Conservation (phyloP, 257 asterid genomes). For the Scutellaria galericulata region DNA sequence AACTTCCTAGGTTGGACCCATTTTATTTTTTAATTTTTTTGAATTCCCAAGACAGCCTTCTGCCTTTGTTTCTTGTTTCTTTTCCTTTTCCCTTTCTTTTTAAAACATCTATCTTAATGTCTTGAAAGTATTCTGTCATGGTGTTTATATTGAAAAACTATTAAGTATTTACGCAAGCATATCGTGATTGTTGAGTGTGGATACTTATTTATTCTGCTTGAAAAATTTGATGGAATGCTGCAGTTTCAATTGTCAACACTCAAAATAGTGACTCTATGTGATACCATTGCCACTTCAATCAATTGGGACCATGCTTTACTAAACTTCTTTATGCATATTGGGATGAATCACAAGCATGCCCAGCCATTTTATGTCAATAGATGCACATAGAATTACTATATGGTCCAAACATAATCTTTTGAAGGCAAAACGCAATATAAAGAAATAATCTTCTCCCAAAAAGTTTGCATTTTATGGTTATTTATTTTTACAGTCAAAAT, state of each 20-base stretch:
- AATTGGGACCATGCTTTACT: not conserved
- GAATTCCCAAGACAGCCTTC: conserved; percentile 21
- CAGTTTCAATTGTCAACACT: not conserved
- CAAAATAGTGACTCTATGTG: conserved; percentile 12
- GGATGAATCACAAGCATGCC: conserved; percentile 10
- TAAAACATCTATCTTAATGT: not conserved
- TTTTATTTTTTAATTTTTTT: not conserved
- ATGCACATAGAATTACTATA: not conserved
- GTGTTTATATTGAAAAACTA: conserved; percentile 17
- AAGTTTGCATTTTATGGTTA: not conserved
- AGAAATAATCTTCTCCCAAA: not conserved
- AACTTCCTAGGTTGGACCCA: not conserved
- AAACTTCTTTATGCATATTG: not conserved
- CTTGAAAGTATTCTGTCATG: not conserved
- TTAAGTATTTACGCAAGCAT: not conserved
- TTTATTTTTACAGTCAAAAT: not conserved
- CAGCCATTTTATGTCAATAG: not conserved
- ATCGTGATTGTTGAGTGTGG: not conserved
- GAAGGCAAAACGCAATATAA: not conserved
- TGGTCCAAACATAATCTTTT: not conserved
- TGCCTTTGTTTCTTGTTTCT: not conserved
- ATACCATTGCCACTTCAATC: conserved; percentile 16
- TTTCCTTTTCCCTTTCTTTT: not conserved
- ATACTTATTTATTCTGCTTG: conserved; percentile 1
- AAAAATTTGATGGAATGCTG: not conserved